Percentiles rank a stretch among this genome's conserved stretches.
phyloP scores from a whole-genome alignment of 257 asterid genomes.

The Thymus quinquecostatus region DNA sequence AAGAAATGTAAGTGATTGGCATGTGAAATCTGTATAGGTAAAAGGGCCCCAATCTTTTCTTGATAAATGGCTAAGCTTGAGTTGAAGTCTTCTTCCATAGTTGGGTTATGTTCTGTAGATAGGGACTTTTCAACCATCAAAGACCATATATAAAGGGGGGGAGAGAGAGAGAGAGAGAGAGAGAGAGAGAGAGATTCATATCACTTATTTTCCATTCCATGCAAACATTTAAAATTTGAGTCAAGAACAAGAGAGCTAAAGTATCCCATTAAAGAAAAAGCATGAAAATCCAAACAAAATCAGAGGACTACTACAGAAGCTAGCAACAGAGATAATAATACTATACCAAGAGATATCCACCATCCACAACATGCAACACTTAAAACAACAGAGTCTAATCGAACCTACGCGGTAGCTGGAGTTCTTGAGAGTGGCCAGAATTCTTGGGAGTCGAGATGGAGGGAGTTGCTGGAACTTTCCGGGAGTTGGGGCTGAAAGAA shows the following conservation, averaged over 20 bases:
- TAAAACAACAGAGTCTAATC: slow-evolving; percentile 31
- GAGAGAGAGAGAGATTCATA: background rate
- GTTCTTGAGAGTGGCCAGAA: slow-evolving; percentile 19
- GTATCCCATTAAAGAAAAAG: slow-evolving; percentile 6
- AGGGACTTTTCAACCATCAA: background rate
- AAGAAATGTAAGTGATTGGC: background rate
- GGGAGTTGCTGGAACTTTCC: slow-evolving; percentile 6
- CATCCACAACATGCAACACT: slow-evolving; percentile 24
- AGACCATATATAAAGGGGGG: background rate
- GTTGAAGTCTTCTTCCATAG: slow-evolving; percentile 27
- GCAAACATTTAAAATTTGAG: background rate
- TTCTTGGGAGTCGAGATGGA: slow-evolving; percentile 13
- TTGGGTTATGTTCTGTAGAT: background rate
- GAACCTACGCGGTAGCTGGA: background rate
- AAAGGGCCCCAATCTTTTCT: background rate
- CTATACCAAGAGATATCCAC: slow-evolving; percentile 31
- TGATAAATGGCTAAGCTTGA: background rate
- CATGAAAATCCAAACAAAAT: slow-evolving; percentile 23
- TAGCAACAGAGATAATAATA: slow-evolving; percentile 31
- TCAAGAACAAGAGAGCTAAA: background rate
- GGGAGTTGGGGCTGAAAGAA: background rate
- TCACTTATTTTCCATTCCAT: background rate
- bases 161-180: background rate
- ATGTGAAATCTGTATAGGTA: background rate
- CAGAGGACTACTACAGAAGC: slow-evolving; percentile 21